Base-by-base conservation (phyloP, 2,329 filamentous ascomycete species). In the Verticillium alfalfae region DNA sequence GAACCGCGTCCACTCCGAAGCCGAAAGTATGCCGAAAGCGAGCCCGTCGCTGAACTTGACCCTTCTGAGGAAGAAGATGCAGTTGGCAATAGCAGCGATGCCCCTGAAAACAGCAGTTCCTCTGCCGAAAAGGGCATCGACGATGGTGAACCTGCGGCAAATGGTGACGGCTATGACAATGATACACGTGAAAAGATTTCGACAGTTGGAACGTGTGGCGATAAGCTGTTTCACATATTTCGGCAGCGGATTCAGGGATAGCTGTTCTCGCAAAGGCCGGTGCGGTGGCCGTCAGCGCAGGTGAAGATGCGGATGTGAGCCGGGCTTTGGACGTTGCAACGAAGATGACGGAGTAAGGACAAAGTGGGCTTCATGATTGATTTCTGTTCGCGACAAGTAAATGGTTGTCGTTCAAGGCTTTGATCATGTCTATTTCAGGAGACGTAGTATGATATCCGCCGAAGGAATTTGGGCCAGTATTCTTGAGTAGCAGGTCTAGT, bases 201-300 rank as follows among this genome's bases (percentile, higher is more conserved):
- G 1, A 66, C 71, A 22, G 74, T 79, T 57, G 78, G 76, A 16
- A 70, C 69, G 18, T 80, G 79, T 60, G 79, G 76, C 26, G 76
- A 73, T 55, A 65, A 71, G 70, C 18, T 74, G 73, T 18, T 73
- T 73, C 63, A 79, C 76, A 34, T 80, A 79, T 64, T 65, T 70
- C 41, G 77, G 76, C n/a, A 78, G 74, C 63, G 57, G 65, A 10
- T 79, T 75, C 61, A 78, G 78, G 2, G 67, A 75, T 61, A 80
- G 79, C 71, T 82, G 79, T 70, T 79, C 76, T 16, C 69, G 67
- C 61, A 68, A 70, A 64, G 69, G 75, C 57, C 72, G 70, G 67
- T 82, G 80, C 61, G 75, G 75, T 6, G 69, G 67, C 52, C 72
- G 71, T 64, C 69, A 67, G 38, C 67, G 70, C 36, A 72, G 76